Evolutionary conservation across 2,329 filamentous ascomycete genomes (phyloP), one percentile per base, ranked within the genome.

Genomic region (Aspergillus cejpii): DNA sequence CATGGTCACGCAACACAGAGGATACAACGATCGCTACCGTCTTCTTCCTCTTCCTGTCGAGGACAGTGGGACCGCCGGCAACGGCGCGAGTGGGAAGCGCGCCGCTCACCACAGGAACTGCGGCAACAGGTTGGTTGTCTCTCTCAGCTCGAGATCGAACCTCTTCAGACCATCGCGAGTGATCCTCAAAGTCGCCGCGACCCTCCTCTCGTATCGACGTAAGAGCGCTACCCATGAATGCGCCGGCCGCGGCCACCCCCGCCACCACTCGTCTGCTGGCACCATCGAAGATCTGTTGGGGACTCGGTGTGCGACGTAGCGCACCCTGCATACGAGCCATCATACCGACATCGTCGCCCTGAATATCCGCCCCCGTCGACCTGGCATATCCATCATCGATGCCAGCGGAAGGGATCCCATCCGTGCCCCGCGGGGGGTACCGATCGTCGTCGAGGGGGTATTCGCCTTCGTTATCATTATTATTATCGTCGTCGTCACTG

Each of bases 151-250:
- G 80, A 39, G 84, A 77, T 56, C 87, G 84, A 17, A 84, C 87
- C 69, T 96, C 90, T 65, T 96, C 89, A 11, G 85, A 89, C 91
- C 91, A 96, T 41, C 87, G 82, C 63, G 87, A 85, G 67, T 92
- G 87, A 65, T 96, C 91, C 52, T 81, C 83, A 64, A 85, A 92
- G 41, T 84, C 84, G 50, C 80, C 78, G 61, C 81, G 83, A 61
- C 90, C 86, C 61, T 94, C 89, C 63, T 95, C 87, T 44, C 85
- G 79, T 53, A 94, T 92, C 12, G 86, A 83, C 43, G 84, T 84
- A 54, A 96, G 73, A 20, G 88, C 89, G 50, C 84, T 88, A 33
- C 88, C 88, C 49, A 94, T 80, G 38, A 79, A 87, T 14, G 86
- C 85, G 11, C 89, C 86, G 0, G 88, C 88, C 7, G 88, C 89